Evolutionary conservation across 192 early-diverging fungal genomes (phyloP).

Genomic region (Oehlia diaphana): DNA sequence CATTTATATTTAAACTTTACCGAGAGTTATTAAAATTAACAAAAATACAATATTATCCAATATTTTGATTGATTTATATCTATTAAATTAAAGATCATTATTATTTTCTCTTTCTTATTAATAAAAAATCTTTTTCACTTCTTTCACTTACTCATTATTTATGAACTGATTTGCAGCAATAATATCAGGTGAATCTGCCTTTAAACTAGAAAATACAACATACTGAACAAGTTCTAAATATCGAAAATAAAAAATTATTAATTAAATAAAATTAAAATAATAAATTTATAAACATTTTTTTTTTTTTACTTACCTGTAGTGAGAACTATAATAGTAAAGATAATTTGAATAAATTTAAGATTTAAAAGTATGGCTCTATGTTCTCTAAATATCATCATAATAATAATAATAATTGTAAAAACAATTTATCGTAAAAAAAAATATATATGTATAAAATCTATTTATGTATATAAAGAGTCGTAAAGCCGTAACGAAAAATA

Average conservation of each 20-base stretch:
- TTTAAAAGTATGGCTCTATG: neutral
- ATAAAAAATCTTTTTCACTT: no score
- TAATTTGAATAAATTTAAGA: neutral
- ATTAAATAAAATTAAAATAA: no score
- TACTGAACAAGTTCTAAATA: neutral
- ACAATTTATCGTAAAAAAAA: neutral
- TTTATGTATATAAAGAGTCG: neutral
- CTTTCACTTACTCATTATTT: neutral
- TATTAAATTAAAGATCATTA: neutral
- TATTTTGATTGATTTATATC: neutral
- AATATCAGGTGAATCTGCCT: neutral
- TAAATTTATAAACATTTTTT: neutral
- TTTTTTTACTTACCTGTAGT: neutral
- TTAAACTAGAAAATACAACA: neutral
- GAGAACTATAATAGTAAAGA: neutral
- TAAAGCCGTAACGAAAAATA: neutral
- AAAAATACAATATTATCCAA: neutral
- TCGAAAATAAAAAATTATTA: neutral
- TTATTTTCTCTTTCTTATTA: neutral
- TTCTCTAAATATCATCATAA: neutral
- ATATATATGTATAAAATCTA: neutral
- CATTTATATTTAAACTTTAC: neutral
- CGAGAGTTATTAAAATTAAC: neutral
- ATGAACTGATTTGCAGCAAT: neutral
- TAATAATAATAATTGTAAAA: neutral